Conservation (phyloP, 2,329 filamentous ascomycete species). For the Tolypocladium amazonense region DNA sequence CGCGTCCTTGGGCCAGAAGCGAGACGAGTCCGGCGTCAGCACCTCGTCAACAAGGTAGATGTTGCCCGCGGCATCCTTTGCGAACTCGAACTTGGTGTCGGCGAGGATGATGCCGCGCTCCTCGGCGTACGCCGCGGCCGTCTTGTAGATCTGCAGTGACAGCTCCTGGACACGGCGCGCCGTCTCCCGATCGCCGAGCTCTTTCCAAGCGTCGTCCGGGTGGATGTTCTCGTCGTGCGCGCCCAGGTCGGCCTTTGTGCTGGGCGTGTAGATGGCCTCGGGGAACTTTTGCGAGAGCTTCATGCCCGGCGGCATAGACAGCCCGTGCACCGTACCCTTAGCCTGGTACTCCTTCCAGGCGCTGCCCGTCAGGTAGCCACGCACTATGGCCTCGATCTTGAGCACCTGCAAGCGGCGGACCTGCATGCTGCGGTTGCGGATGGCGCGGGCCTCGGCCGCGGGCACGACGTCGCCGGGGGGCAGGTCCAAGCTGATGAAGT, state of each 20-base stretch:
- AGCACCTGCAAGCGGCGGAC: constrained; percentile 42
- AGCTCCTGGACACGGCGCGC: constrained; percentile 19
- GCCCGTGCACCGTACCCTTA: constrained; percentile 70
- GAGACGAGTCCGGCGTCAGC: constrained; percentile 70
- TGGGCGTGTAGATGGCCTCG: constrained; percentile 55
- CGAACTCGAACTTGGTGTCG: constrained; percentile 42
- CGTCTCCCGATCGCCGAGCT: constrained; percentile 21
- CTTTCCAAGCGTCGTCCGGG: constrained; percentile 48
- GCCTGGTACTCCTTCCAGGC: constrained; percentile 69
- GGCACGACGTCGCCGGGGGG: constrained; percentile 20
- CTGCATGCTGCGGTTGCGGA: constrained; percentile 63
- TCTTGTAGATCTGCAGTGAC: constrained; percentile 20
- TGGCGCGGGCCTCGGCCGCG: constrained; percentile 34
- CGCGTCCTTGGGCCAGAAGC: constrained; percentile 72
- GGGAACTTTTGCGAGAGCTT: constrained; percentile 60
- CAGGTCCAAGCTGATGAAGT: constrained; percentile 37
- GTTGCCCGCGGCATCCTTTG: constrained; percentile 34
- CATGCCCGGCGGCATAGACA: constrained; percentile 56
- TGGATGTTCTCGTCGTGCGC: constrained; percentile 79
- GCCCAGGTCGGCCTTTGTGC: constrained; percentile 74
- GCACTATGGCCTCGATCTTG: constrained; percentile 37
- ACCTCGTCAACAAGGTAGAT: constrained; percentile 61
- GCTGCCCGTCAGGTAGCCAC: constrained; percentile 79
- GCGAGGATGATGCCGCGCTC: constrained; percentile 26
- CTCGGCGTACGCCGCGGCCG: constrained; percentile 50